Base-by-base conservation (phyloP, 305 asterid genomes). In the Rubia tinctorum region DNA sequence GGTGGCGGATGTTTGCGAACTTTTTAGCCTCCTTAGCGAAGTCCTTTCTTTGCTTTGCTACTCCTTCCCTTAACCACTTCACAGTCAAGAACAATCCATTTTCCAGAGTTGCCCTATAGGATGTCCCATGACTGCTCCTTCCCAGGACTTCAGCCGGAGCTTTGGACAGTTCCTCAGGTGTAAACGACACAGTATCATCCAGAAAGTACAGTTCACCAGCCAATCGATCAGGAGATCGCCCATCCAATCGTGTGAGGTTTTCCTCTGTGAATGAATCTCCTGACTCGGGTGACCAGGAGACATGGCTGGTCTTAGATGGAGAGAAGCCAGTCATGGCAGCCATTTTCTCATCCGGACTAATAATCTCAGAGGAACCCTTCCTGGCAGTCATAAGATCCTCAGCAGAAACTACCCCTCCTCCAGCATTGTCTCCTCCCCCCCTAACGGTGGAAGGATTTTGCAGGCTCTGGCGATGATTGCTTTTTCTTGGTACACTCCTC, bases 91-190 rank as follows among this genome's bases (percentile, higher is more conserved):
- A 86, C 85, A 90, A 34, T 30, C 99, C 99, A 5, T 85, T 90
- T 47, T 95, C 97, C 42, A 95, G 76, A 40, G 96, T 88, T 34
- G 99, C 96, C 75, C 86, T 79, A 75, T 95, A 95, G 17, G 97
- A 95, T 2, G 99, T 95, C 65, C 99, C 98, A n/a, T 92, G 99
- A 85, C 98, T 95, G 82, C 99, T 95, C 82, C 99, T 84, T 69
- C 99, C 98, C 18, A 95, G 89, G 47, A 95, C 98, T 82, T 95
- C 99, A 5, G 99, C 99, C 27, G 99, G 99, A 56, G 99, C 99
- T 73, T 90, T 79, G 5, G 99, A 95, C 20, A 95, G 73, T 59
- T 92, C 99, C 85, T 90, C 99, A 0, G 97, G 93, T 1, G 97
- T 77, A 80, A 95, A 89, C 4, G 98, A 86, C 74, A 95, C 78